phyloP scores from a whole-genome alignment of 139 green algal genomes.

The Chlamydomonas incerta region DNA sequence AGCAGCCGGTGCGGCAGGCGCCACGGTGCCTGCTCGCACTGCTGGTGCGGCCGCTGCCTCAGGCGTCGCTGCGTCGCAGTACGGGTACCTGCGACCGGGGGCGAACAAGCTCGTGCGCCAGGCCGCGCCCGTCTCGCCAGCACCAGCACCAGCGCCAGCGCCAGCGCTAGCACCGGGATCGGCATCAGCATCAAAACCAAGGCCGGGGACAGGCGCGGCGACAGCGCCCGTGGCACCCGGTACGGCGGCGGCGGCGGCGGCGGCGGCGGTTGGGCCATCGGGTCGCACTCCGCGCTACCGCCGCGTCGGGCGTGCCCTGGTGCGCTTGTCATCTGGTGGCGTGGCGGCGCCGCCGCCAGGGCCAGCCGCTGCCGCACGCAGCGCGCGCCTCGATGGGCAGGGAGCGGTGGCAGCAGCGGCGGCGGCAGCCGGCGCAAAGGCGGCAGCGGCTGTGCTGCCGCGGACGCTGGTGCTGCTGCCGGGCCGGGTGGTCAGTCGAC shows the following conservation, averaged over 20 bases:
- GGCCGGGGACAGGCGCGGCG: not conserved
- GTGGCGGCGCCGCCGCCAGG: no score
- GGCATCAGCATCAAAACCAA: not conserved
- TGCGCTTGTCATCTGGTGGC: no score
- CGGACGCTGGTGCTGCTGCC: no score
- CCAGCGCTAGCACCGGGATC: no score
- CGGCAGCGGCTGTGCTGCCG: no score
- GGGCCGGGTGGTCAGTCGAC: no score
- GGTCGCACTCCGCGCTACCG: no score
- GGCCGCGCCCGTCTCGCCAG: not conserved
- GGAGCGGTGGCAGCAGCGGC: not conserved
- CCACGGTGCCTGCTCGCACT: not conserved
- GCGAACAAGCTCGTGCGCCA: constrained; percentile 4
- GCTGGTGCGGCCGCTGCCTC: not conserved
- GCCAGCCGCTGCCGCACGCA: no score
- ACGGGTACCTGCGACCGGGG: constrained; percentile 6
- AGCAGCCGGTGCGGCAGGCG: no score
- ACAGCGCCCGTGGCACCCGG: not conserved
- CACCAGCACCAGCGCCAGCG: not conserved
- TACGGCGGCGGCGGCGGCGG: not conserved
- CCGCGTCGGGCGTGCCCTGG: no score
- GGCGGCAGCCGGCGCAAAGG: not conserved
- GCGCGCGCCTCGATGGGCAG: no score
- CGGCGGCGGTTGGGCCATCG: not conserved
- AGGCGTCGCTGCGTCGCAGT: not conserved